Evolutionary conservation across 176 grass and related monocot genomes (phyloP), one percentile per base, ranked within the genome.

Genomic region (Oryza officinalis): DNA sequence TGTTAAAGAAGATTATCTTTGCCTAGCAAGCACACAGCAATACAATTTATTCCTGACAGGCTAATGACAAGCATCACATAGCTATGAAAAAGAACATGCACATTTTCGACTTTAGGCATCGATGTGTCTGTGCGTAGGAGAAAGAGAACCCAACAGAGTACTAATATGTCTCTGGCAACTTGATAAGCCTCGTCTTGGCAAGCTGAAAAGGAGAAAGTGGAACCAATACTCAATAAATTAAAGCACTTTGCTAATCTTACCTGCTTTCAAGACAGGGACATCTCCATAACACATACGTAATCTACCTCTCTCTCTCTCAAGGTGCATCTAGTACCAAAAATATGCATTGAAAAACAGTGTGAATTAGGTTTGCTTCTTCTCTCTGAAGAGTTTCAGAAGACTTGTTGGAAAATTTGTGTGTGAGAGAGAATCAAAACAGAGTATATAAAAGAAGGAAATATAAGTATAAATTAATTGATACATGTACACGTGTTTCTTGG

Each of bases 181-280:
- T 50, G 43, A 74, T 71, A 44, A 71, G 22, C 69, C n/a, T 38
- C 75, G 41, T 78, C 57, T 64, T 41, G 35, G 57, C 67, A 69
- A 71, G 57, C 35, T 27, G 60, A 78, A 75, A 75, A 35, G 47
- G 31, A 25, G 41, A 68, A 67, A 80, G 77, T 49, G 63, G 67
- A 67, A 49, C 43, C 5, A 40, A 11, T 63, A 14, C 18, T 37
- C 28, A 38, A 38, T 22, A 57, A 52, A 46, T 52, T 31, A 46
- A 54, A 71, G 66, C 66, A 40, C 13, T 59, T 70, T 25, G 20
- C 57, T 25, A 61, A 25, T 81, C 79, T 69, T 69, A 25, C 15
- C 38, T 79, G 27, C 27, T 67, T 68, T 80, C 46, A 17, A 11
- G 77, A 80, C 3, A 35, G 64, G 23, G 77, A 68, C 63, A 47